These are phyloP conservation scores for Termitomyces sp. DNA, from an alignment of 768 basidiomycete species.

Conservation along the genomic window DNA sequence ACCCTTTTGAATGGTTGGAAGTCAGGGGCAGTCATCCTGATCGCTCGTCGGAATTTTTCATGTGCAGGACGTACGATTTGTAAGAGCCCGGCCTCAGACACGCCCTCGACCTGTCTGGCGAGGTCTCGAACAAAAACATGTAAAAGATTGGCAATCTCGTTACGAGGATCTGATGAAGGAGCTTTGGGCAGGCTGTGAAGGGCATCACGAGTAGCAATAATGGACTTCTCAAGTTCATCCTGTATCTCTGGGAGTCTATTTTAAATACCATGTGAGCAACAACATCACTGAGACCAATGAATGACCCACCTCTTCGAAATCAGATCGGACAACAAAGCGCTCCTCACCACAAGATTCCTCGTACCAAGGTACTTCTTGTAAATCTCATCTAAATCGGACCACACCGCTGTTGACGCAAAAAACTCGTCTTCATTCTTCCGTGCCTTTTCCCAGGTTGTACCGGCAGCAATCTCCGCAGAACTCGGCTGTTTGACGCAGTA, in stretches of 20 bases:
- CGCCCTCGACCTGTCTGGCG: slow-evolving; percentile 41
- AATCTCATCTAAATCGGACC: slow-evolving; percentile 44
- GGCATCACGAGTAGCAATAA: slow-evolving; percentile 29
- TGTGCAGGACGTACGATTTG: slow-evolving; percentile 50
- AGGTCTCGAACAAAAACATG: slow-evolving; percentile 44
- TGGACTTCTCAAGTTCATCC: slow-evolving; percentile 44
- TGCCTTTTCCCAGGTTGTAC: slow-evolving; percentile 57
- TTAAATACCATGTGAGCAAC: not conserved
- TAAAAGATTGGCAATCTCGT: slow-evolving; percentile 46
- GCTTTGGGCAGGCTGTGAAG: slow-evolving; percentile 33
- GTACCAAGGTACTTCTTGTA: slow-evolving; percentile 54
- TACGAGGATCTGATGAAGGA: slow-evolving; percentile 49
- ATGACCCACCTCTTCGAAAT: slow-evolving; percentile 50
- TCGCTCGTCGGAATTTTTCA: slow-evolving; percentile 37
- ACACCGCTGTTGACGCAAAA: slow-evolving; percentile 46
- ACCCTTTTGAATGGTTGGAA: slow-evolving; percentile 44
- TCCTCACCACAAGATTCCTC: slow-evolving; percentile 46
- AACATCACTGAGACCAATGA: not conserved
- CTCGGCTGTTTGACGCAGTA: slow-evolving; percentile 52
- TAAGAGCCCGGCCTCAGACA: slow-evolving; percentile 46
- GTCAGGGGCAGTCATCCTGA: slow-evolving; percentile 48
- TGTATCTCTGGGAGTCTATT: slow-evolving; percentile 58
- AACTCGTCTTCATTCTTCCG: slow-evolving; percentile 49
- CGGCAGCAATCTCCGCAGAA: slow-evolving; percentile 41
- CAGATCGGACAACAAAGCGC: slow-evolving; percentile 53